phyloP scores from a whole-genome alignment of 2,329 filamentous ascomycete species.

The Tolypocladium pustulatum region DNA sequence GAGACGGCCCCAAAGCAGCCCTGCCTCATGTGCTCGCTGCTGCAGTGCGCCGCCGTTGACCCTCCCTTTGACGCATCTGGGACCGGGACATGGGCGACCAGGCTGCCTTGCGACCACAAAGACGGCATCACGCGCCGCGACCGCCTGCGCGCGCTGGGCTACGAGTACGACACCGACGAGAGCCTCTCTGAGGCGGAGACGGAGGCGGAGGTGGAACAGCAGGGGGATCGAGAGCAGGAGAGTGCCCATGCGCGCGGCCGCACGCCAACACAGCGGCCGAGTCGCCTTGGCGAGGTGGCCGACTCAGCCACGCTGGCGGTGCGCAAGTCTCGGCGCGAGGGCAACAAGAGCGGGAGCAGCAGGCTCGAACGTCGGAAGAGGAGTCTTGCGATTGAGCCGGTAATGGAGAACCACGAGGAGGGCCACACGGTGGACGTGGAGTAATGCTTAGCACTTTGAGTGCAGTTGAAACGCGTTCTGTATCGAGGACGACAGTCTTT shows the following conservation, averaged over 20 bases:
- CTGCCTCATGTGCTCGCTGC: conserved; percentile 6
- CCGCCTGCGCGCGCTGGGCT: conserved; percentile 11
- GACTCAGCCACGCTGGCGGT: not conserved
- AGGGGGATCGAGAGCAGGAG: not conserved
- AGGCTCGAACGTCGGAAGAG: not conserved
- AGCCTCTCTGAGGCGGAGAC: not conserved
- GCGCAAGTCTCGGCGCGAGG: not conserved
- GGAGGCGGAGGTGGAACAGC: not conserved
- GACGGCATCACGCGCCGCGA: conserved; percentile 9
- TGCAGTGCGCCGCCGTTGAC: conserved; percentile 1
- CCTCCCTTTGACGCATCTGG: not conserved
- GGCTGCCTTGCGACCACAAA: conserved; percentile 2
- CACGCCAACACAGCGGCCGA: not conserved
- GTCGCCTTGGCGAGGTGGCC: not conserved
- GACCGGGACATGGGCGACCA: not conserved
- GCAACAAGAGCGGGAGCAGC: not conserved
- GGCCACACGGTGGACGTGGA: not conserved
- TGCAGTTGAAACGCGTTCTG: not conserved
- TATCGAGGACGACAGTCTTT: not conserved
- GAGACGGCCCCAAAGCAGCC: not conserved
- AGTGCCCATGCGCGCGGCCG: not conserved
- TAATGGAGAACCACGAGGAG: not conserved
- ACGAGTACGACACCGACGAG: conserved; percentile 13
- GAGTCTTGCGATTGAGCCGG: not conserved
- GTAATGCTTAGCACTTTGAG: not conserved